Base-by-base conservation (phyloP, 441 rosid genomes). In the Syzygium malaccense region DNA sequence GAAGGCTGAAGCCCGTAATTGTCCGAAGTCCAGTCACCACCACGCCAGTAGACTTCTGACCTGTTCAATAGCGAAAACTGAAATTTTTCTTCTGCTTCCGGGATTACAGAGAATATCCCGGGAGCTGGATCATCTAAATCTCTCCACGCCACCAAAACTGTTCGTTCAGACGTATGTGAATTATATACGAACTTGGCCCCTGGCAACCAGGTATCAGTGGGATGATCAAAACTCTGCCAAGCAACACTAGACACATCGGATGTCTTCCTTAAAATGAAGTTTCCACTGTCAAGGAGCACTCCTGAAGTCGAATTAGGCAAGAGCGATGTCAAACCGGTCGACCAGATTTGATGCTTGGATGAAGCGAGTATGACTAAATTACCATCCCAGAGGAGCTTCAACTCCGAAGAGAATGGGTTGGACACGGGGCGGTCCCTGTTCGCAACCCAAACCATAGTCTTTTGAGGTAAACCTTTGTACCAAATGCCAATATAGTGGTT, bases 211-310 rank as follows among this genome's bases (percentile, higher is more conserved):
- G 54, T 53, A 14, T 53, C 54, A 14, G 54, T 53, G 14, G 54
- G 54, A 53, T 53, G 14, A 53, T 53, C 54, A 2, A 53, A 53
- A 53, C 54, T 53, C 54, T 53, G 54, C 54, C 54, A 53, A 53
- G 85, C 41, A 85, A 45, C 56, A 18, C 23, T 25, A 7, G 88
- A 88, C 25, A 78, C 45, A 18, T 88, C 54, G 20, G 33, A 32
- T 32, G 88, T 87, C 64, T 84, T 86, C 71, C 86, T 88, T 18
- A 91, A 17, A 48, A 89, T 62, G 78, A 89, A 55, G 87, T 91
- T 89, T 62, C 88, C 92, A 71, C 55, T 54, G 58, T 89, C 91
- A 71, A 89, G 91, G 88, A 91, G 90, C 71, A 41, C 26, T n/a
- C 86, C 89, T 28, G 32, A n/a, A n/a, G 88, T 41, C 32, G 88